Conservation (phyloP, 352 stramenopile genomes). For the Achlya hypogyna region DNA sequence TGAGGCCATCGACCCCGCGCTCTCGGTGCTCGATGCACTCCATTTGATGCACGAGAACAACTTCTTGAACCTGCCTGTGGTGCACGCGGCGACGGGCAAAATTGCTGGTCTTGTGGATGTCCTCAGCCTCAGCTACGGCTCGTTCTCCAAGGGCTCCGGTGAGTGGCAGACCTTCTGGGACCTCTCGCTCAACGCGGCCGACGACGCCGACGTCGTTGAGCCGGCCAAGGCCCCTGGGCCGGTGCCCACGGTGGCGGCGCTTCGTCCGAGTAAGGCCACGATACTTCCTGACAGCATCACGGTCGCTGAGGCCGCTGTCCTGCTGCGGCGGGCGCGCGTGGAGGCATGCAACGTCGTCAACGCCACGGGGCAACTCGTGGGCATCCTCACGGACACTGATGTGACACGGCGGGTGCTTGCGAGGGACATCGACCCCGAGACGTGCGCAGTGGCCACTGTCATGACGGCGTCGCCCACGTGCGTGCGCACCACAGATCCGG, state of each 20-base stretch:
- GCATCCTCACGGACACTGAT: slow-evolving; percentile 82
- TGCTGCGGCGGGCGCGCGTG: slow-evolving; percentile 71
- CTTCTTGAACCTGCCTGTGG: slow-evolving; percentile 95
- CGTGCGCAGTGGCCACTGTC: slow-evolving; percentile 63
- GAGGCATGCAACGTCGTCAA: slow-evolving; percentile 83
- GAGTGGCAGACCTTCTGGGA: slow-evolving; percentile 87
- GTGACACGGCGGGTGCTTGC: slow-evolving; percentile 76
- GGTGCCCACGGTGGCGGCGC: slow-evolving; percentile 23
- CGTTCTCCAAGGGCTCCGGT: slow-evolving; percentile 58
- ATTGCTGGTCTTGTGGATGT: slow-evolving; percentile 84
- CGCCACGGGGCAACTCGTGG: slow-evolving; percentile 65
- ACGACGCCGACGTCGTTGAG: slow-evolving; percentile 63
- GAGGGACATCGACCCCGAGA: slow-evolving; percentile 70
- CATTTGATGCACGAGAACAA: slow-evolving; percentile 98
- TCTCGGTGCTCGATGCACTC: slow-evolving; percentile 92
- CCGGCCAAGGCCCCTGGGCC: slow-evolving; percentile 40
- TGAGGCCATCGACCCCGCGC: slow-evolving; percentile 87
- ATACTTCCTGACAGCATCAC: slow-evolving; percentile 83
- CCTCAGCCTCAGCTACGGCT: slow-evolving; percentile 81
- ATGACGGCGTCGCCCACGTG: slow-evolving; percentile 81
- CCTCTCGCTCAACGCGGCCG: slow-evolving; percentile 67
- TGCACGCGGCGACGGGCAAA: slow-evolving; percentile 63
- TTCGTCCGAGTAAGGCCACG: slow-evolving; percentile 69
- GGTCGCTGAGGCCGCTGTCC: slow-evolving; percentile 68
- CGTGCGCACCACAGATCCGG: slow-evolving; percentile 68